A percentile compares a stretch with the other conserved stretches of the same genome.
These are phyloP conservation scores for Flaveria ramosissima DNA, from an alignment of 129 eudicot species.

Conservation along the genomic window DNA sequence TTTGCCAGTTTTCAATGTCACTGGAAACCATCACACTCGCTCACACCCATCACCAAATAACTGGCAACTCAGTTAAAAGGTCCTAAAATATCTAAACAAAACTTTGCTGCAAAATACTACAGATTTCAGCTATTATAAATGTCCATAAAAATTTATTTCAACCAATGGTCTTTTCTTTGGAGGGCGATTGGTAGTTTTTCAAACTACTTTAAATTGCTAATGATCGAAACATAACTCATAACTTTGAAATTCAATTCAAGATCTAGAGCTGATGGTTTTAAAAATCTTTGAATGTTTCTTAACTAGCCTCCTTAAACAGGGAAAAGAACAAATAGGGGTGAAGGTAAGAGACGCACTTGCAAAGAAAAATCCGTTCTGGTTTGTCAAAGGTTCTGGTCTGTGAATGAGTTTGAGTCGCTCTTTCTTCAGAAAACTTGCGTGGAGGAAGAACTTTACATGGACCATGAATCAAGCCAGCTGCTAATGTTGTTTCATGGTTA, in stretches of 20 bases:
- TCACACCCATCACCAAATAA: too few relatives aligned
- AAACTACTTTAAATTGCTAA: neutral
- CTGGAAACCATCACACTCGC: too few relatives aligned
- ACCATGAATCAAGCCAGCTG: conserved; percentile 66
- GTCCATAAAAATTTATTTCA: neutral
- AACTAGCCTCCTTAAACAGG: neutral
- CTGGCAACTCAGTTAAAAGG: neutral
- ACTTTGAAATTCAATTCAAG: neutral
- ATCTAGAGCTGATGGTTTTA: neutral
- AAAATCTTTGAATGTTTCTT: neutral
- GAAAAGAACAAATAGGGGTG: neutral
- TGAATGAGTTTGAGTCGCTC: conserved; percentile 36
- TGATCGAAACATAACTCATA: neutral
- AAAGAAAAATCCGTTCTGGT: conserved; percentile 51
- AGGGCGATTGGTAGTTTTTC: neutral
- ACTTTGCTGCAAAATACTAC: neutral
- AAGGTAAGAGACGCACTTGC: conserved; percentile 61
- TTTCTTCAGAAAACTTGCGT: conserved; percentile 57
- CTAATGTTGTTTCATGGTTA: conserved; percentile 49
- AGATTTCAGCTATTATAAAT: neutral
- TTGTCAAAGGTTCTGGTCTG: conserved; percentile 35
- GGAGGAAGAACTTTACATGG: conserved; percentile 84
- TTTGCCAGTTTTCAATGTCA: too few relatives aligned
- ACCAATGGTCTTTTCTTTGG: neutral
- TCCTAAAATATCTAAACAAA: neutral